phyloP scores from a whole-genome alignment of 2,329 filamentous ascomycete species.

The Apiospora malaysiana region DNA sequence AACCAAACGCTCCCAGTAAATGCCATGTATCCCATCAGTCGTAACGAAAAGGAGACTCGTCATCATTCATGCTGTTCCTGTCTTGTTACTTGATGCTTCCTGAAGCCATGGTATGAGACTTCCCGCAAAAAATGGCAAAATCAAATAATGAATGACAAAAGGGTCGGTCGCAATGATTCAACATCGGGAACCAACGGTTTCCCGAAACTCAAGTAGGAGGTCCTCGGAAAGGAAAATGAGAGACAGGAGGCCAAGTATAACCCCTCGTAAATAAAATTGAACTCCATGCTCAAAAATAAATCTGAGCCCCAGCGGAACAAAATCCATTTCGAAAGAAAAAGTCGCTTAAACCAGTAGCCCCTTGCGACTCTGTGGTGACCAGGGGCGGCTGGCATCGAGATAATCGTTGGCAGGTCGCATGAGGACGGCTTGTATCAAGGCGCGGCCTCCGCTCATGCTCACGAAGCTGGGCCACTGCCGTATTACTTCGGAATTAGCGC shows the following conservation, averaged over 20 bases:
- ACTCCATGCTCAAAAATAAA: neutral
- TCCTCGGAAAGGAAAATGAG: neutral
- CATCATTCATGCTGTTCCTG: neutral
- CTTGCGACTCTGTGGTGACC: neutral
- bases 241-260: neutral
- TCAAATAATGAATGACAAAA: neutral
- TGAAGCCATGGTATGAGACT: neutral
- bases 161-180: neutral
- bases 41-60: neutral
- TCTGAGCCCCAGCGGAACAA: neutral
- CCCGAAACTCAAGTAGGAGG: neutral
- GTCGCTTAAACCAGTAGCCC: neutral
- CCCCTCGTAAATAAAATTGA: neutral
- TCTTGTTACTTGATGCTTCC: neutral
- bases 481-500: conserved; percentile 20
- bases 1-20: conserved; percentile 2
- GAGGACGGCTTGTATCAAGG: conserved; percentile 23
- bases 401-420: neutral
- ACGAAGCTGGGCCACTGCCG: conserved; percentile 26
- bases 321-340: neutral
- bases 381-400: neutral
- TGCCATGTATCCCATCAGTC: conserved; percentile 4
- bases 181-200: neutral
- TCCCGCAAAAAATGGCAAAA: neutral
- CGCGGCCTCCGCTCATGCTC: conserved; percentile 22